Evolutionary conservation across 148 eudicot genomes (phyloP).

Genomic region (Chenopodium album): DNA sequence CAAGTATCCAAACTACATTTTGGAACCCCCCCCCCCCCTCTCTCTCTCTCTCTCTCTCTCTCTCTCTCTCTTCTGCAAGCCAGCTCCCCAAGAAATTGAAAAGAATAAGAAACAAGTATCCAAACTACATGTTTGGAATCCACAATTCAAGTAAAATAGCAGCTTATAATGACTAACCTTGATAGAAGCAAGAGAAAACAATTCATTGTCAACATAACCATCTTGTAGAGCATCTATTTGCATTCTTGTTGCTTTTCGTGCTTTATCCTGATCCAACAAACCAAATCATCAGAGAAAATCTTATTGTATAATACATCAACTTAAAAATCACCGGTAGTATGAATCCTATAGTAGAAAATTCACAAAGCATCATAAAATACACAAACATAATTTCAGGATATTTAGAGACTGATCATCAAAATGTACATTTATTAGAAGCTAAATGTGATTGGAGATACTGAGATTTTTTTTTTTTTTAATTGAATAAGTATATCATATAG

Average conservation of each 20-base stretch:
- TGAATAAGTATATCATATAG: too few relatives aligned
- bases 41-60: too few relatives aligned
- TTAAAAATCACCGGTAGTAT: not conserved
- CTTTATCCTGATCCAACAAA: slow-evolving; percentile 62
- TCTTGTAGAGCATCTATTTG: slow-evolving; percentile 76
- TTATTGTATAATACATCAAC: not conserved
- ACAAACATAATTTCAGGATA: not conserved
- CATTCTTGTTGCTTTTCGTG: slow-evolving; percentile 72
- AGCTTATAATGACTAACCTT: slow-evolving; percentile 49
- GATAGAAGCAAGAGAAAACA: slow-evolving; percentile 77
- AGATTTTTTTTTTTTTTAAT: too few relatives aligned
- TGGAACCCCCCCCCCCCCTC: too few relatives aligned
- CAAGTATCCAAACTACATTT: too few relatives aligned
- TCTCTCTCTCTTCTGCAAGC: too few relatives aligned
- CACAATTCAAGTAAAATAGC: not conserved
- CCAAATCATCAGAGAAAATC: slow-evolving; percentile 1
- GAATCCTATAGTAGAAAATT: not conserved
- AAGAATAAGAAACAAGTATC: not conserved
- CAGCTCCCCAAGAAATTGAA: not conserved
- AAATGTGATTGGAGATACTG: too few relatives aligned
- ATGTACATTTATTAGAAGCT: too few relatives aligned
- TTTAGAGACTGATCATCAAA: too few relatives aligned
- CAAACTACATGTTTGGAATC: not conserved
- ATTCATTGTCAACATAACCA: slow-evolving; percentile 70
- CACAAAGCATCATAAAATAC: not conserved